Conservation (phyloP, 345 rosid species). For the sweet orange (Citrus sinensis) region DNA sequence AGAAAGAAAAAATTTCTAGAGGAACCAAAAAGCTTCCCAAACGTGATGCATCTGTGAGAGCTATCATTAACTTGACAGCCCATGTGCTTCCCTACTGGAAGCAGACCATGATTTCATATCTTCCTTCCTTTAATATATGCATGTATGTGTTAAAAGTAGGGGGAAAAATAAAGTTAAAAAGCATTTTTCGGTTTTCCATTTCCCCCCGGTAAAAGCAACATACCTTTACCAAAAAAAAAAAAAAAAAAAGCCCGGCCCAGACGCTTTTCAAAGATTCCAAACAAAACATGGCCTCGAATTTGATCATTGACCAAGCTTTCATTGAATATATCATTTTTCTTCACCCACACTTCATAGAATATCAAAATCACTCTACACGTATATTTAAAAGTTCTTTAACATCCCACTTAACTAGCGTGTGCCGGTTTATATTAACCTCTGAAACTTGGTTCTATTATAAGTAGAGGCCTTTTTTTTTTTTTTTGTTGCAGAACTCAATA, state of each 20-base stretch:
- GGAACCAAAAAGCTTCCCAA: not conserved
- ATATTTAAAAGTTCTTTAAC: too few species aligned
- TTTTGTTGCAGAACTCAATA: too few species aligned
- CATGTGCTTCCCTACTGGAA: constrained; percentile 17
- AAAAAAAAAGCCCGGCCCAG: not conserved
- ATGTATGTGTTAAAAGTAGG: too few species aligned
- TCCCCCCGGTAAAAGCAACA: constrained; percentile 2
- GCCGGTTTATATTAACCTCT: too few species aligned
- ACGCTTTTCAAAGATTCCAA: constrained; percentile 5
- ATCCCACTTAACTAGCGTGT: too few species aligned
- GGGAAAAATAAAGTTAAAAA: not conserved
- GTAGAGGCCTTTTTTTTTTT: too few species aligned
- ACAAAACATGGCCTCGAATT: not conserved
- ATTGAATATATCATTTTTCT: not conserved
- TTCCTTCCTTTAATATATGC: not conserved
- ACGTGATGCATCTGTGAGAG: constrained; percentile 9
- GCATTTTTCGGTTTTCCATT: not conserved
- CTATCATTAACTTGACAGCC: constrained; percentile 8
- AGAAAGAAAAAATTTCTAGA: not conserved
- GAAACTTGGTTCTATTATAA: too few species aligned
- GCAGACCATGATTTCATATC: constrained; percentile 15
- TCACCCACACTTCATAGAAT: too few species aligned
- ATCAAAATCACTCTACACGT: too few species aligned
- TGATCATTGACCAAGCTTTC: not conserved
- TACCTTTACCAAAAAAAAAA: not conserved